These are phyloP conservation scores for Selaginella moellendorffii DNA, from an alignment of 75 land plant genomes.

Conservation along the genomic window DNA sequence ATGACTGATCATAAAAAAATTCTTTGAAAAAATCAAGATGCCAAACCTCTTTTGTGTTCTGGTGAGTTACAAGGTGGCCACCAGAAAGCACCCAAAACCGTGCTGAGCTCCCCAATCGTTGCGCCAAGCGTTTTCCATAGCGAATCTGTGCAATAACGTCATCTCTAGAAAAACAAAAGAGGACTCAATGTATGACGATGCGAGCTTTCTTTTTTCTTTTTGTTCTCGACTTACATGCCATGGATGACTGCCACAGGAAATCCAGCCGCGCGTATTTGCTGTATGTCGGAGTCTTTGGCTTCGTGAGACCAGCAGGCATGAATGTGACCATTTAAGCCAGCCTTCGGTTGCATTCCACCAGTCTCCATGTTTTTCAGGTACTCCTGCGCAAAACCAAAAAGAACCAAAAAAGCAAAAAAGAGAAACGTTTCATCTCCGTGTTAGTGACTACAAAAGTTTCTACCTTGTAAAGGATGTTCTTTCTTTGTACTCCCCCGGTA, in stretches of 20 bases:
- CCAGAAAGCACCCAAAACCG: slow-evolving; percentile 84
- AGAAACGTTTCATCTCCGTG: background rate
- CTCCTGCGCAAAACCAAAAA: slow-evolving; percentile 31
- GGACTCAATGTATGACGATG: background rate
- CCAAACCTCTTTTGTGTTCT: slow-evolving; percentile 66
- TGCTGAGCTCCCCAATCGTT: slow-evolving; percentile 53
- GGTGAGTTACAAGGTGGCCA: slow-evolving; percentile 90
- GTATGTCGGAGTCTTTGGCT: slow-evolving; percentile 43
- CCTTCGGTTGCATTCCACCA: slow-evolving; percentile 68
- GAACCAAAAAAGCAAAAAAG: background rate
- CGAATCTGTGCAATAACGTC: slow-evolving; percentile 78
- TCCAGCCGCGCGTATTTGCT: slow-evolving; percentile 40
- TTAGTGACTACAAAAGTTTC: background rate
- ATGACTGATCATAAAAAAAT: background rate
- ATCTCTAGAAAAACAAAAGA: slow-evolving; percentile 26
- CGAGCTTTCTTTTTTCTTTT: background rate
- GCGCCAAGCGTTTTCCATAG: slow-evolving; percentile 64
- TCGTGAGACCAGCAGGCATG: slow-evolving; percentile 96
- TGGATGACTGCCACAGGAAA: slow-evolving; percentile 77
- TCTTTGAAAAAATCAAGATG: background rate
- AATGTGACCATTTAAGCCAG: slow-evolving; percentile 78
- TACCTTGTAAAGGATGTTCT: slow-evolving; percentile 24
- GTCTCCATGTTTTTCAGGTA: slow-evolving; percentile 70
- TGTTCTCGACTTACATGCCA: slow-evolving; percentile 44
- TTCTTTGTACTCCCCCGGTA: slow-evolving; percentile 19